Conservation (phyloP, 805 yeast genomes). For the Torulaspora microellipsoides region DNA sequence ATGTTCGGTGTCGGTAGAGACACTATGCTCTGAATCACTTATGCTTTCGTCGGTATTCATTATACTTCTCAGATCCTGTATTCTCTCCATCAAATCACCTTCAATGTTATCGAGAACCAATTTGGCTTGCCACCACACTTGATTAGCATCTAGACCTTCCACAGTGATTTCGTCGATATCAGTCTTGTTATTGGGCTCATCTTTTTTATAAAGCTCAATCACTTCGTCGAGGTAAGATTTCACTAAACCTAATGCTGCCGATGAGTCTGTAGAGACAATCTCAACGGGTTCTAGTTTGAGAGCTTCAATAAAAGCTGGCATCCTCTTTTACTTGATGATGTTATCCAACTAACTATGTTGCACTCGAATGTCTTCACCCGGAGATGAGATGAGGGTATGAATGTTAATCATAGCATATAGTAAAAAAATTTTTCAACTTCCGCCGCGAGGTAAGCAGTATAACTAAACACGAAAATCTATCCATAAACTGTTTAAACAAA, state of each 20-base stretch:
- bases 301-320: slow-evolving; percentile 19
- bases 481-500: too few species aligned
- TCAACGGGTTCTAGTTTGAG: slow-evolving; percentile 21
- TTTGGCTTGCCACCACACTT: slow-evolving; percentile 91
- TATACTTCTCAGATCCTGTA: slow-evolving; percentile 45
- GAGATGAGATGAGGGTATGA: too few species aligned
- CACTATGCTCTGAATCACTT: background rate
- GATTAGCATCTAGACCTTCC: slow-evolving; percentile 85
- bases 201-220: slow-evolving; percentile 18
- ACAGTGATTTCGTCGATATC: slow-evolving; percentile 76
- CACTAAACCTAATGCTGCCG: slow-evolving; percentile 23
- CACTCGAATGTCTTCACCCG: background rate
- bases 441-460: too few species aligned
- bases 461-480: too few species aligned
- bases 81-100: slow-evolving; percentile 54
- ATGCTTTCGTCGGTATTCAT: background rate
- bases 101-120: slow-evolving; percentile 76
- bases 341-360: background rate
- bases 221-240: slow-evolving; percentile 29
- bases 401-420: too few species aligned
- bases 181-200: slow-evolving; percentile 35
- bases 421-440: too few species aligned
- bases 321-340: background rate
- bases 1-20: slow-evolving; percentile 33
- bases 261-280: slow-evolving; percentile 17